Evolutionary conservation across 768 basidiomycete genomes (phyloP), one percentile per base, ranked within the genome.

Genomic region (Mrakia frigida): DNA sequence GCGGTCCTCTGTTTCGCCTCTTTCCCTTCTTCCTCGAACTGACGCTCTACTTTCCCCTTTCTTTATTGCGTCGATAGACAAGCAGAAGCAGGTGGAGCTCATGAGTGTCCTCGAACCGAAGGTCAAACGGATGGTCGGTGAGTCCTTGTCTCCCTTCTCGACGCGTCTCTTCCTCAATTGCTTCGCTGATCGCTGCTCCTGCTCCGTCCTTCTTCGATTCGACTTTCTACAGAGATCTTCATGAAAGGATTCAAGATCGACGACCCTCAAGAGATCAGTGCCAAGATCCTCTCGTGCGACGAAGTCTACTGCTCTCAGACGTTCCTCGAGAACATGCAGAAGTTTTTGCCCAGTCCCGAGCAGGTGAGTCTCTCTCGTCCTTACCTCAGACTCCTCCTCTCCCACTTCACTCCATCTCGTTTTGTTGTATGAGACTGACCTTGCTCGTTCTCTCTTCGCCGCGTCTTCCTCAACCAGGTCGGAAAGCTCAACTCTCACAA

Each of bases 61-160:
- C 43, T 13, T 43, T 14, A 14, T 43, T 43, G 11, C 11, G 43
- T 43, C 43, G 1, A 50, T 14, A 91, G 91, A 90, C 65, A 89
- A 90, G 80, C 90, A 92, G 83, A 94, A 90, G 81, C 90, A 90
- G 77, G 92, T 93, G 14, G 94, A 95, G 81, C 86, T 98, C 73
- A 91, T 90, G 84, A 95, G 93, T 84, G 92, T 97, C 21, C 87
- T 98, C 59, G 92, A 94, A 81, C 87, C 91, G 2, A 90, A 93
- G 81, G 94, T 93, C 43, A 93, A 93, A 85, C 95, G 98, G 84
- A 90, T 91, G 76, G 92, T 98, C 80, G 94, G 94, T 94, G 80
- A 82, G 93, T 87, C 21, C 28, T 10, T 35, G 10, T 33, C 18
- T 37, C 25, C 18, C 35, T 25, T 46, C 33, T 23, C 33, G 28